Conservation (phyloP, 2,329 filamentous ascomycete species). For the Colletotrichum zoysiae region DNA sequence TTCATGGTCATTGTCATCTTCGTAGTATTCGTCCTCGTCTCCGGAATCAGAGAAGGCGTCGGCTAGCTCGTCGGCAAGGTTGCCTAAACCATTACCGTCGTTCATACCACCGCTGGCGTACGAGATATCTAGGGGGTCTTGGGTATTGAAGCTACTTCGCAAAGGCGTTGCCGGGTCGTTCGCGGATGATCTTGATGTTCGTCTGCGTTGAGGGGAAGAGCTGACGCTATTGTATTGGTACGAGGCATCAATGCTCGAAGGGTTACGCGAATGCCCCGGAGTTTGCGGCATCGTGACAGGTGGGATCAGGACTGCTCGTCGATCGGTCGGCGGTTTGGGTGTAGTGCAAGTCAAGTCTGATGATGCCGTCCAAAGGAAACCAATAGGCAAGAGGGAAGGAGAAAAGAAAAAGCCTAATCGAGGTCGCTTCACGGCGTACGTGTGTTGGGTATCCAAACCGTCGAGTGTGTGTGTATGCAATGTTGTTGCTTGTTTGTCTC, state of each 20-base stretch:
- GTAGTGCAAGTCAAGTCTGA: not conserved
- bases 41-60: constrained; percentile 77
- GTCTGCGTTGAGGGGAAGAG: constrained; percentile 60
- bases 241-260: constrained; percentile 63
- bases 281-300: constrained; percentile 61
- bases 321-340: constrained; percentile 1
- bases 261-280: constrained; percentile 70
- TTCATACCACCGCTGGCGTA: constrained; percentile 59
- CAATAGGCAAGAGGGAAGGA: not conserved
- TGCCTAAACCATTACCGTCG: constrained; percentile 73
- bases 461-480: constrained; percentile 10
- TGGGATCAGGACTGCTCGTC: not conserved
- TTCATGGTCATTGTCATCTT: constrained; percentile 49
- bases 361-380: constrained; percentile 13
- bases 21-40: constrained; percentile 67
- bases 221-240: constrained; percentile 55
- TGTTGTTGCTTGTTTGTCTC: constrained; percentile 36
- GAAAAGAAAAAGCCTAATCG: constrained; percentile 10
- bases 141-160: constrained; percentile 62
- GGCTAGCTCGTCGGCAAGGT: constrained; percentile 84
- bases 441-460: constrained; percentile 22
- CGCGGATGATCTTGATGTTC: constrained; percentile 64
- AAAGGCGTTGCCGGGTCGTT: constrained; percentile 64
- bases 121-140: constrained; percentile 61
- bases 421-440: constrained; percentile 23